Base-by-base conservation (phyloP, 768 basidiomycete species). In the Coprinellus micaceus region DNA sequence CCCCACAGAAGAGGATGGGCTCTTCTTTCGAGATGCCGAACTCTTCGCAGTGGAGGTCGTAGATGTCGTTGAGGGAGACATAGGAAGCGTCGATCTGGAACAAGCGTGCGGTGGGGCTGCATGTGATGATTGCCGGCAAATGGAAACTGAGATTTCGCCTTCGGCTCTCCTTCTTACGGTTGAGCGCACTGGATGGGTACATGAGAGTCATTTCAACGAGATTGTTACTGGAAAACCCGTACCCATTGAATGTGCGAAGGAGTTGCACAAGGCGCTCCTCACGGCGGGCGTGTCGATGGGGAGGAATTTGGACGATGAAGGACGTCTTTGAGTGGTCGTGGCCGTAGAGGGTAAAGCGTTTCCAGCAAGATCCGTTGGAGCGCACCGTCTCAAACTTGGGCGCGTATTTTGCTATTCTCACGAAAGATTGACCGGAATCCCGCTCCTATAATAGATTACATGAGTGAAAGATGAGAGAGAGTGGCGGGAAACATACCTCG, bases 231-330 rank as follows among this genome's bases (percentile, higher is more conserved):
- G 30, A 19, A 12, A 66, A 33, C 6, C 13, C 83, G 40, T 59
- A 95, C 94, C 86, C 84, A 65, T 97, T 98, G 72, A 98, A 91
- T 53, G 89, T 91, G n/a, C 97, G 84, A 74, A 96, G 89, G 19
- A 97, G 73, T 64, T 98, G 94, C 70, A 89, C 88, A 43, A 96
- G 84, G 49, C 91, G 79, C 64, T 99, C 96, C 73, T 99, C 96
- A 29, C 97, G 82, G 24, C 97, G 86, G 62, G 86, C 88, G 62
- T 91, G 89, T 19, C 94, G 81, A 51, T 85, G 84, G 30, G 89
- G 85, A 10, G 95, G 94, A 48, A 91, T 77, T 67, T 99, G 97
- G 4, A 96, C 91, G 29, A 88, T 84, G 70, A 98, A 99, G 1
- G 91, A 85, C 29, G 90, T 91, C 49, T 74, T 82, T n/a, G 91